These are phyloP conservation scores for Oryza nivara DNA, from an alignment of 176 grass and related monocot genomes.

Conservation along the genomic window DNA sequence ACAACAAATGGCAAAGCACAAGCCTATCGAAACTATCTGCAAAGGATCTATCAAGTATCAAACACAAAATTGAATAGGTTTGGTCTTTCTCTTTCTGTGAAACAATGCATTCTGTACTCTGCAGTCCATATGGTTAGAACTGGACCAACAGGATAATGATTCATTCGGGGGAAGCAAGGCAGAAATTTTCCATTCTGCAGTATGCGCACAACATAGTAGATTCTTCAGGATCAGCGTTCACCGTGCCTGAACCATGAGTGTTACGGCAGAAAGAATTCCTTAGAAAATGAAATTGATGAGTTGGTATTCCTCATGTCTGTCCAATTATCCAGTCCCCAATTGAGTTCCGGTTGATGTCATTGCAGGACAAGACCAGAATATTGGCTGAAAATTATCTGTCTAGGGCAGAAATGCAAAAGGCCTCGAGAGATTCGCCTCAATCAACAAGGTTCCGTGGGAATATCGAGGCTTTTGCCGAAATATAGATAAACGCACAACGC, in stretches of 20 bases:
- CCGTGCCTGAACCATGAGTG: neutral
- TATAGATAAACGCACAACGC: slow-evolving; percentile 31
- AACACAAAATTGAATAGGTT: neutral
- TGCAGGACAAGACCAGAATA: neutral
- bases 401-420: slow-evolving; percentile 18
- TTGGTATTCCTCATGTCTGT: neutral
- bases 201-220: neutral
- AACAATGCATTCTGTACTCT: neutral
- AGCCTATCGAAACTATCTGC: neutral
- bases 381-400: slow-evolving; percentile 25
- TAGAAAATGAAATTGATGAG: neutral
- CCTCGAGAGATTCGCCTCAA: slow-evolving; percentile 20
- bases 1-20: neutral
- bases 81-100: neutral
- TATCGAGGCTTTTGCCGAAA: slow-evolving; percentile 31
- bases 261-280: neutral
- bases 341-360: neutral
- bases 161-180: neutral
- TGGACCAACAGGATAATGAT: slow-evolving; percentile 18
- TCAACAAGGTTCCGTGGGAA: slow-evolving; percentile 32
- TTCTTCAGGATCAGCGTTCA: slow-evolving; percentile 16
- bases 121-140: neutral
- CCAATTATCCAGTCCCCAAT: neutral
- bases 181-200: neutral
- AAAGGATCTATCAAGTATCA: neutral